Evolutionary conservation across 2,329 filamentous ascomycete species (phyloP), one percentile per base, ranked within the genome.

Genomic region (Fusarium piperis): DNA sequence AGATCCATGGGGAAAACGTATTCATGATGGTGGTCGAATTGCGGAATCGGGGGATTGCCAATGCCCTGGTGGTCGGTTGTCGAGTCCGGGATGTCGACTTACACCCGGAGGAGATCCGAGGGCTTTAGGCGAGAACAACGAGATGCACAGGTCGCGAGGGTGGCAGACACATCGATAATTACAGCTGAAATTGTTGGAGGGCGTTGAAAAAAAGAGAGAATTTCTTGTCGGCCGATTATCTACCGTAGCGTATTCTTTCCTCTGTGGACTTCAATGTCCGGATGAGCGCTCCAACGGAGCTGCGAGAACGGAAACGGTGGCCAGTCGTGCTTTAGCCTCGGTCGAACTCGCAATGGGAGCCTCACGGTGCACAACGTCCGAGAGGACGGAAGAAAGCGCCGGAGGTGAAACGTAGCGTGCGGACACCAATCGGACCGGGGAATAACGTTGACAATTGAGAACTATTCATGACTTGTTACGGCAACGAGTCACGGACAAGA

Each of bases 231-330:
- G 65, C 58, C 30, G 26, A 35, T 18, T 64, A 11, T 60, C 8
- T 36, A 18, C 23, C 44, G 16, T 26, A 36, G 32, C 23, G 35
- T 38, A 56, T n/a, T 52, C 20, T 15, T 51, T 28, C 28, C 57
- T 38, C 33, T 46, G 18, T 62, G 70, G 70, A 73, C 55, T 68
- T 68, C 51, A 65, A 71, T 65, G 48, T 73, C 70, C 70, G 70
- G 58, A 51, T 35, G 28, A 28, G 52, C 59, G 38, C 51, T 28
- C 38, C 16, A 62, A 59, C 41, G 39, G 59, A 52, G 13, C 35
- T 39, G 33, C 23, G 33, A 55, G 57, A 53, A 48, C 59, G 69
- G 59, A 51, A 66, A 64, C 63, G 67, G 67, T 59, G 41, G 36
- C 53, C 36, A 26, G 64, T 7, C 44, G 16, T 48, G 33, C 51